Evolutionary conservation across 2,329 filamentous ascomycete genomes (phyloP), one percentile per base, ranked within the genome.

Genomic region (Bipolaris sorokiniana): DNA sequence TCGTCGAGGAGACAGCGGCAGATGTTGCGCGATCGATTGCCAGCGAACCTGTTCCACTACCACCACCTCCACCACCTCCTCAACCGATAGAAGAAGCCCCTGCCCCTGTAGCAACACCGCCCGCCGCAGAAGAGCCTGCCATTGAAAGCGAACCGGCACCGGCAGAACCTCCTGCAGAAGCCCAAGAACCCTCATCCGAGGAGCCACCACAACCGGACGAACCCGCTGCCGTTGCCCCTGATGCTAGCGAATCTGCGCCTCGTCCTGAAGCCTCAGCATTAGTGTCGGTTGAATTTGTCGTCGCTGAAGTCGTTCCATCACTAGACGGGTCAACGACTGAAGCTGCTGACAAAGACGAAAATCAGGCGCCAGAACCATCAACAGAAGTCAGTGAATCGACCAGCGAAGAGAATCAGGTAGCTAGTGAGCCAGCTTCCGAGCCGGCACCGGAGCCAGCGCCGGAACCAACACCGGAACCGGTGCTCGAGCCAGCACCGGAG

Each of bases 1-100:
- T 57, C n/a, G 45, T 44, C n/a, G 64, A 63, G 13, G 50, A 58
- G 26, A 51, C 58, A 20, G 38, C 46, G 3, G 56, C 59, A 18
- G 20, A 50, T 1, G 44, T 55, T 23, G 34, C 51, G 3, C 57
- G 54, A 22, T 56, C 40, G 11, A 37, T 50, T 16, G 46, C 33
- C 11, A 47, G 36, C 44, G 49, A 56, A 16, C 42, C 45, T 1
- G 37, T 31, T 16, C 58, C 36, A 13, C 54, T 37, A 7, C 42
- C 50, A 23, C 47, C 47, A 16, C 26, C 42, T 13, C 51, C 46
- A 15, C 57, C 48, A 15, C 61, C 51, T 9, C 59, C 46, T 31
- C 28, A 11, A 15, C 59, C 48, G 5, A 26, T 44, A 37, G 59
- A 23, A 38, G 51, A 59, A 31, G 10, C 49, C 49, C 23, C 53